These are phyloP conservation scores for Torulaspora indica DNA, from an alignment of 805 yeast genomes.

Conservation along the genomic window DNA sequence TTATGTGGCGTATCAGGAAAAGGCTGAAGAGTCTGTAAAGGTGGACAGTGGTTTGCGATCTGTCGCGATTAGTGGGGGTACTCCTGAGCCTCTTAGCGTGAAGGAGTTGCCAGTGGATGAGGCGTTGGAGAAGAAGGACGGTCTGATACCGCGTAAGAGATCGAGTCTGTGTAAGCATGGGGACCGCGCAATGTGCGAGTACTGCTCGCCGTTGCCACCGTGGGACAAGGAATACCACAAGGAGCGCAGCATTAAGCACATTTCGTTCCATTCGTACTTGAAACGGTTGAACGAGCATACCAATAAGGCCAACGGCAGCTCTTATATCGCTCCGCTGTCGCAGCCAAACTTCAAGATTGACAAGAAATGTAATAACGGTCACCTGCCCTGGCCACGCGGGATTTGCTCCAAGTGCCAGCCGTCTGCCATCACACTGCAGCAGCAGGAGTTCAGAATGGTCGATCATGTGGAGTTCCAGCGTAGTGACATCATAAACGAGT, in stretches of 20 bases:
- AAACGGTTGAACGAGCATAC: slow-evolving; percentile 64
- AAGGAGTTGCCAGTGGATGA: slow-evolving; percentile 65
- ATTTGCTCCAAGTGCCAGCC: slow-evolving; percentile 97
- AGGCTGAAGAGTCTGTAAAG: not conserved
- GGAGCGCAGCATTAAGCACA: slow-evolving; percentile 76
- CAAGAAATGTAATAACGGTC: slow-evolving; percentile 66
- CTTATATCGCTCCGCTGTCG: slow-evolving; percentile 75
- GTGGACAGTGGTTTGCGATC: slow-evolving; percentile 7
- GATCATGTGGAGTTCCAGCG: slow-evolving; percentile 92
- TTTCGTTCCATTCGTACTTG: slow-evolving; percentile 78
- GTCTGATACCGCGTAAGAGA: slow-evolving; percentile 62
- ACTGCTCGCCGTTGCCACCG: slow-evolving; percentile 92
- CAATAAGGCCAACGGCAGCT: slow-evolving; percentile 52
- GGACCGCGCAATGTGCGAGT: slow-evolving; percentile 95
- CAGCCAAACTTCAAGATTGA: slow-evolving; percentile 66
- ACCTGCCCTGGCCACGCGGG: slow-evolving; percentile 90
- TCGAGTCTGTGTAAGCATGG: slow-evolving; percentile 77
- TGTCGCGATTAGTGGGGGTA: slow-evolving; percentile 10
- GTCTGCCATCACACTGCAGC: slow-evolving; percentile 85
- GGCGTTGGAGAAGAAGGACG: slow-evolving; percentile 57
- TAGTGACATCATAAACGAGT: slow-evolving; percentile 66
- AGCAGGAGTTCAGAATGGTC: slow-evolving; percentile 89
- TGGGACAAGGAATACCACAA: slow-evolving; percentile 79
- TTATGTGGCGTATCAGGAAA: slow-evolving; percentile 38
- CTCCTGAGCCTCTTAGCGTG: slow-evolving; percentile 24